phyloP scores from a whole-genome alignment of 163 green algal genomes.

The Scenedesmus sp. region DNA sequence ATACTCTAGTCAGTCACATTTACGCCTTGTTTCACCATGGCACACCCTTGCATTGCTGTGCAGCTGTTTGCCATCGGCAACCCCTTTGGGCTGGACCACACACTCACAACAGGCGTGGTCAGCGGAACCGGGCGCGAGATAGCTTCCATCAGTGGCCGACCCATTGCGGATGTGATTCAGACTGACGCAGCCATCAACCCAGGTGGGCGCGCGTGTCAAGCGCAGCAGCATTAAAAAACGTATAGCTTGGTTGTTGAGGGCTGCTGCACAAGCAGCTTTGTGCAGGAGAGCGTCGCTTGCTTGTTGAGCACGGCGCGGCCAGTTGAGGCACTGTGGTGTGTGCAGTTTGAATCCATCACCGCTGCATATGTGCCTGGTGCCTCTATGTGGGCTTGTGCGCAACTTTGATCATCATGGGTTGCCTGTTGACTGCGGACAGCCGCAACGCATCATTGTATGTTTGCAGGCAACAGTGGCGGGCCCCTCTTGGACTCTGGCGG shows the following conservation, averaged over 20 bases:
- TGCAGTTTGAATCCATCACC: background rate
- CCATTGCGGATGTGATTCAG: slow-evolving; percentile 96
- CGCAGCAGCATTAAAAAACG: too few relatives aligned
- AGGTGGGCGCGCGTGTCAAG: slow-evolving; percentile 30
- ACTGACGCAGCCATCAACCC: slow-evolving; percentile 97
- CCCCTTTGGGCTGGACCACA: slow-evolving; percentile 97
- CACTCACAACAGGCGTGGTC: slow-evolving; percentile 93
- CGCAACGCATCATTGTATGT: too few relatives aligned
- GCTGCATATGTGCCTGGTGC: background rate
- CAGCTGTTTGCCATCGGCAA: slow-evolving; percentile 96
- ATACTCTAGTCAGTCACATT: background rate
- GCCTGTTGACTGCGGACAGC: too few relatives aligned
- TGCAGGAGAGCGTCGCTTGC: too few relatives aligned
- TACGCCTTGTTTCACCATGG: too few relatives aligned
- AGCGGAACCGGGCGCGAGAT: slow-evolving; percentile 93
- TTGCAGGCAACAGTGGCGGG: slow-evolving; percentile 91
- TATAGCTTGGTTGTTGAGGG: background rate
- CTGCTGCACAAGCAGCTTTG: background rate
- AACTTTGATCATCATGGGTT: too few relatives aligned
- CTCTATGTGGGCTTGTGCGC: background rate
- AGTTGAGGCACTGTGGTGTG: background rate
- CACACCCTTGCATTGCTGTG: slow-evolving; percentile 2
- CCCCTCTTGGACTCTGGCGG: slow-evolving; percentile 92
- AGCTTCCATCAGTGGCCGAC: slow-evolving; percentile 82
- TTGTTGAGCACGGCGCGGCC: background rate